A percentile compares a stretch with the other conserved stretches of the same genome.
Conservation (phyloP, 768 basidiomycete species). For the Naganishia randhawae region DNA sequence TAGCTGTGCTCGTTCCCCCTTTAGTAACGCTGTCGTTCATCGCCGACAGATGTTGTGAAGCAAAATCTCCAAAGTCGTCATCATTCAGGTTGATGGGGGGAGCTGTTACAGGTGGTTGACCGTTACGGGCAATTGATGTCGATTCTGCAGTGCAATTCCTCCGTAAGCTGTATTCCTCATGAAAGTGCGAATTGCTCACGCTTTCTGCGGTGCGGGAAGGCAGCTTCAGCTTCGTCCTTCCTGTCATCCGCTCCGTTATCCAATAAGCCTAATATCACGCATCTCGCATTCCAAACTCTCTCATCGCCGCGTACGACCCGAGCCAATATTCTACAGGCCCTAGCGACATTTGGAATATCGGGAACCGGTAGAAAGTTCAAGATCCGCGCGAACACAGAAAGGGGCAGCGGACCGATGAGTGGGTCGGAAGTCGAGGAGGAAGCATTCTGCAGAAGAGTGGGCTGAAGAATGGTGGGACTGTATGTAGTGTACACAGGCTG, state of each 20-base stretch:
- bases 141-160: neutral
- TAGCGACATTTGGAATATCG: constrained; percentile 73
- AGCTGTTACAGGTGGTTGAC: constrained; percentile 1
- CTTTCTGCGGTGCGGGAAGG: neutral
- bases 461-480: constrained; percentile 38
- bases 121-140: constrained; percentile 11
- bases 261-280: constrained; percentile 57
- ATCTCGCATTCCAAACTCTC: constrained; percentile 70
- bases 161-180: constrained; percentile 1
- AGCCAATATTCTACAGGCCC: constrained; percentile 63
- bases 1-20: constrained; percentile 53
- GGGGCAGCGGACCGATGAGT: constrained; percentile 73
- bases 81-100: constrained; percentile 21
- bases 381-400: constrained; percentile 70
- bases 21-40: constrained; percentile 51
- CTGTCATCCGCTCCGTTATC: neutral
- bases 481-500: constrained; percentile 14
- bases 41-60: constrained; percentile 3
- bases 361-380: constrained; percentile 70
- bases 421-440: constrained; percentile 35
- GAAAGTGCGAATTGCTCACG: neutral
- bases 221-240: neutral
- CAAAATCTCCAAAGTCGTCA: constrained; percentile 17
- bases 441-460: constrained; percentile 34
- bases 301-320: constrained; percentile 64